Evolutionary conservation across 2,329 filamentous ascomycete genomes (phyloP).

Genomic region (Colletotrichum neosansevieriae): DNA sequence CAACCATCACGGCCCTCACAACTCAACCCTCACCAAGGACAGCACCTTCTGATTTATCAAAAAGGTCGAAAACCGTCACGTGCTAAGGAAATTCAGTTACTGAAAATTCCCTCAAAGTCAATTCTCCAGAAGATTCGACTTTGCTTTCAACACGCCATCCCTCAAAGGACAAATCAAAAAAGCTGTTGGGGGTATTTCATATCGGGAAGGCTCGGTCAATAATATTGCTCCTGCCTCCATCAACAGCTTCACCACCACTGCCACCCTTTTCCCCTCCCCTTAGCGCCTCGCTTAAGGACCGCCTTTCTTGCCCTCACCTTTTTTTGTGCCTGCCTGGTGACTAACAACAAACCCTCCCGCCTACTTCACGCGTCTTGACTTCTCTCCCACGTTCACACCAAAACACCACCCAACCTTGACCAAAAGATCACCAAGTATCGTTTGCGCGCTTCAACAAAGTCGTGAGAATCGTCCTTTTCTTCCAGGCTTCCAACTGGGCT

Average conservation of each 20-base stretch:
- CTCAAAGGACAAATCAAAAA: not conserved
- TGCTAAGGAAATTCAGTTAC: slow-evolving; percentile 2
- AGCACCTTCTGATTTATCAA: slow-evolving; percentile 1
- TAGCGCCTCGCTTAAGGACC: slow-evolving; percentile 17
- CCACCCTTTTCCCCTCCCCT: not conserved
- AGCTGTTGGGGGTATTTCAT: not conserved
- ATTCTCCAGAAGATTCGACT: not conserved
- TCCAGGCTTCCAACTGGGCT: slow-evolving; percentile 20
- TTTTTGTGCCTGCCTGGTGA: slow-evolving; percentile 10
- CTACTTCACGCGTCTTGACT: not conserved
- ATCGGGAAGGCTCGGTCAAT: slow-evolving; percentile 19
- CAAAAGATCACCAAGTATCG: slow-evolving; percentile 21
- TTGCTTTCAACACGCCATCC: not conserved
- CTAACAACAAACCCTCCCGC: not conserved
- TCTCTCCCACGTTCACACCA: slow-evolving; percentile 16
- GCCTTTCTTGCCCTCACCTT: slow-evolving; percentile 2
- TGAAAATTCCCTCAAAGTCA: not conserved
- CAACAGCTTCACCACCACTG: slow-evolving; percentile 19
- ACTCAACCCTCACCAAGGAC: not conserved
- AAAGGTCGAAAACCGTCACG: slow-evolving; percentile 1
- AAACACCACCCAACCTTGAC: not conserved
- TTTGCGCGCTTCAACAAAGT: slow-evolving; percentile 9
- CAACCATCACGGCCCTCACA: slow-evolving; percentile 1
- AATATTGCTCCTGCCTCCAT: slow-evolving; percentile 19
- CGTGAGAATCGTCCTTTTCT: not conserved